Evolutionary conservation across 1,284 basidiomycete species (phyloP).

Genomic region (Sporisorium exsertum): DNA sequence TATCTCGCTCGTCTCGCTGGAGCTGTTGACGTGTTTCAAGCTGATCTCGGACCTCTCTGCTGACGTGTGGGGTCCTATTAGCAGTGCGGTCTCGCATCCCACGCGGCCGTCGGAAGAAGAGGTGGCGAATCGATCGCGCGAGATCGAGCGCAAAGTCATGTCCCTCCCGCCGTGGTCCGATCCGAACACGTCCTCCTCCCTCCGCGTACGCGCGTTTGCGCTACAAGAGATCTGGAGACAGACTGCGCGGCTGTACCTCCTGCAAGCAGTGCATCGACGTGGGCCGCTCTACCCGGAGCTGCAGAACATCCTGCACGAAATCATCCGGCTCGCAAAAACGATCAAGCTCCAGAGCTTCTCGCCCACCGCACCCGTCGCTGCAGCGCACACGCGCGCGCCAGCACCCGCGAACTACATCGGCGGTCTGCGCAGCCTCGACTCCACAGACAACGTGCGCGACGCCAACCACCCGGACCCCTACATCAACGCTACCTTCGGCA

Average conservation of each 20-base stretch:
- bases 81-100: constrained; percentile 9
- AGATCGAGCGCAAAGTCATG: constrained; percentile 46
- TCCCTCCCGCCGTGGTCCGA: constrained; percentile 42
- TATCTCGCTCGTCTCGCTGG: constrained; percentile 38
- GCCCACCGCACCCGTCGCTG: constrained; percentile 10
- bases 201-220: constrained; percentile 43
- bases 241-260: constrained; percentile 41
- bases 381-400: background rate
- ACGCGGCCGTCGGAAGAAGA: constrained; percentile 27
- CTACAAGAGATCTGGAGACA: constrained; percentile 58
- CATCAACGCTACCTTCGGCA: constrained; percentile 21
- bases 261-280: constrained; percentile 49
- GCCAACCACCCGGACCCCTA: constrained; percentile 25
- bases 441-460: constrained; percentile 12
- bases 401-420: constrained; percentile 36
- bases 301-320: constrained; percentile 50
- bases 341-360: constrained; percentile 38
- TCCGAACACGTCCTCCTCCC: constrained; percentile 30
- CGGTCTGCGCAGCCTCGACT: constrained; percentile 15
- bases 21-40: constrained; percentile 52
- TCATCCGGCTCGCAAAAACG: constrained; percentile 47
- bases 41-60: constrained; percentile 49
- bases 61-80: constrained; percentile 46
- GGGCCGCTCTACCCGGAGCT: constrained; percentile 44
- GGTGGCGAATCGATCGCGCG: constrained; percentile 24